Base-by-base conservation (phyloP, 495 filamentous ascomycete species). In the Penicillium malachiteum region DNA sequence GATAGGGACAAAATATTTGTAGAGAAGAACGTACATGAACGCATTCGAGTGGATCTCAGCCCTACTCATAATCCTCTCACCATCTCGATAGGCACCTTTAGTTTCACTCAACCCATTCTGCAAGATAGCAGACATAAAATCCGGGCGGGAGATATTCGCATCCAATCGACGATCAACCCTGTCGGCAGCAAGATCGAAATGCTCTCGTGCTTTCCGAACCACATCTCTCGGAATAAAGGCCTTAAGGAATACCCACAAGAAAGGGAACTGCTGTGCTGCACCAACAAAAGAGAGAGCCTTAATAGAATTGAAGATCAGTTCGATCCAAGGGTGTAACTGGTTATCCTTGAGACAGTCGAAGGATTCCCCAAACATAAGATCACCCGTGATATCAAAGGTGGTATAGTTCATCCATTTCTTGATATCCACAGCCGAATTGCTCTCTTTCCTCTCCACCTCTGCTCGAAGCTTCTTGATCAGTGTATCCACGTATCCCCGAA, bases 331-430 rank as follows among this genome's bases (percentile, higher is more conserved):
- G 44, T 82, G 80, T 9, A 71, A 63, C 26, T 65, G 61, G 17
- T 62, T 67, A 9, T 66, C 63, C 10, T 78, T 67, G 7, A 83
- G 65, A 30, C 76, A 76, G 18, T 70, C 61, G 48, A 84, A 81
- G 0, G 78, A 74, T 52, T 82, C 75, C 1, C 80, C 76, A 35
- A 82, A 80, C 18, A 75, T 68, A 6, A 82, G 55, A 42, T 81
- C 73, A 7, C 72, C 72, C 1, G 74, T 73, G 33, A 82, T 69
- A 48, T 83, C 81, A 44, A 83, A 83, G 1, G 71, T 75, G 10
- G 67, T 69, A 43, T 61, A 76, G 38, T 73, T 67, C 57, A 73
- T 60, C 65, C 66, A 70, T 3, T 59, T 44, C 14, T 50, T 60
- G 38, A 72, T 58, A 52, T 69, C 60, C 26, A 71, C 18, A 5